Conservation (phyloP, 768 basidiomycete species). For the Clitopilus hobsonii region DNA sequence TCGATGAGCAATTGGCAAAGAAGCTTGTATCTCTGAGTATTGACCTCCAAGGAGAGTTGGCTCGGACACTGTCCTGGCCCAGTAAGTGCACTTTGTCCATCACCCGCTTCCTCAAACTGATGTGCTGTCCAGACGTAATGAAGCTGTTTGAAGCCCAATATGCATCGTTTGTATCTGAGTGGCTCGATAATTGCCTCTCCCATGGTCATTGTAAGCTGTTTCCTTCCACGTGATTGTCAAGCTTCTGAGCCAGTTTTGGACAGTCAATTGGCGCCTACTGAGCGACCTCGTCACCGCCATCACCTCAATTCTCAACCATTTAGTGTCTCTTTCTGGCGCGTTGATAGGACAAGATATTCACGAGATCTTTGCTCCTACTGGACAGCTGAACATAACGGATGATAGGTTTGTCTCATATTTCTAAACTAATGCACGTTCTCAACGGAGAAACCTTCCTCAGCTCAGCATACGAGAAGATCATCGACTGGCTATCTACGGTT, state of each 20-base stretch:
- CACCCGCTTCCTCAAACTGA: not conserved
- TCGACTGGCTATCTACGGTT: constrained; percentile 34
- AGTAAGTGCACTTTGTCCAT: constrained; percentile 26
- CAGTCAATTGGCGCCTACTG: constrained; percentile 59
- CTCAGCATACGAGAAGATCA: constrained; percentile 33
- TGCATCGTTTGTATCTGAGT: constrained; percentile 36
- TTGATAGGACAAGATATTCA: constrained; percentile 22
- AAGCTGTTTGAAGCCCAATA: constrained; percentile 36
- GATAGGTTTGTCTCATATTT: constrained; percentile 4
- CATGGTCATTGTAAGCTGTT: constrained; percentile 51
- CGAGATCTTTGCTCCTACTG: constrained; percentile 29
- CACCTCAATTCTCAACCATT: constrained; percentile 34
- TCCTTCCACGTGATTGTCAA: too few species aligned
- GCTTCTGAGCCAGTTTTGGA: constrained; percentile 2
- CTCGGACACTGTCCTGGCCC: constrained; percentile 38
- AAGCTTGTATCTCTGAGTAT: constrained; percentile 37
- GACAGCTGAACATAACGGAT: constrained; percentile 15
- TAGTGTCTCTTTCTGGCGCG: constrained; percentile 20
- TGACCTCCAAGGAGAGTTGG: constrained; percentile 56
- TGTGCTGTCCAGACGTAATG: constrained; percentile 27
- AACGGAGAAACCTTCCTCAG: constrained; percentile 15
- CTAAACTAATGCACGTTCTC: not conserved
- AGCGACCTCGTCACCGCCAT: constrained; percentile 37
- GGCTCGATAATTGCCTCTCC: constrained; percentile 36
- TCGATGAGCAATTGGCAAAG: constrained; percentile 51